These are phyloP conservation scores for Suillus lakei DNA, from an alignment of 768 basidiomycete genomes.

Conservation along the genomic window DNA sequence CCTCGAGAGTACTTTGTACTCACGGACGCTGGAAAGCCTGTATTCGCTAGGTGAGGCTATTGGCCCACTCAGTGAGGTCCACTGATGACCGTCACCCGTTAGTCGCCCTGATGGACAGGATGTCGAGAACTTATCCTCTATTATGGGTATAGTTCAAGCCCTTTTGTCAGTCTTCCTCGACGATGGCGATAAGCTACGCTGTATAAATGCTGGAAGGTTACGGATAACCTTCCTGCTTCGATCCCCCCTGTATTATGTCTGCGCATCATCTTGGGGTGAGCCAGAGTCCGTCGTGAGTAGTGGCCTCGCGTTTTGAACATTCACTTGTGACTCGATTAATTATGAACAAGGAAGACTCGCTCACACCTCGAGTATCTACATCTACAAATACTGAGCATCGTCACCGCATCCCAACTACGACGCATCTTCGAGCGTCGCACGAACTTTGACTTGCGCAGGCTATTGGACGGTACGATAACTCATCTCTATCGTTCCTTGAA, in stretches of 20 bases:
- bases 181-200: conserved; percentile 84
- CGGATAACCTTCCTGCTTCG: conserved; percentile 88
- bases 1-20: conserved; percentile 89
- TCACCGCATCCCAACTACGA: conserved; percentile 83
- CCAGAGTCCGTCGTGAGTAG: conserved; percentile 90
- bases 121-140: conserved; percentile 70
- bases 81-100: conserved; percentile 6
- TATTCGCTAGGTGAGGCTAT: conserved; percentile 76
- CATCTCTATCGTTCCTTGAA: not conserved
- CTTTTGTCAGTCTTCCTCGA: conserved; percentile 95
- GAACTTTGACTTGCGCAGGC: conserved; percentile 87
- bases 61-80: not conserved
- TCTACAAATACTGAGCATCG: conserved; percentile 89
- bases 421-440: conserved; percentile 87
- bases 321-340: conserved; percentile 11
- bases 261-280: conserved; percentile 91
- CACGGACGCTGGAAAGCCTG: conserved; percentile 97
- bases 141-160: conserved; percentile 93
- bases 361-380: conserved; percentile 95
- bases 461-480: conserved; percentile 59
- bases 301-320: not conserved
- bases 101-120: conserved; percentile 62
- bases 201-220: conserved; percentile 80
- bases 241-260: conserved; percentile 90
- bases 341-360: conserved; percentile 77